These are phyloP conservation scores for Prototheca wickerhamii DNA, from an alignment of 163 green algal genomes.

Conservation along the genomic window DNA sequence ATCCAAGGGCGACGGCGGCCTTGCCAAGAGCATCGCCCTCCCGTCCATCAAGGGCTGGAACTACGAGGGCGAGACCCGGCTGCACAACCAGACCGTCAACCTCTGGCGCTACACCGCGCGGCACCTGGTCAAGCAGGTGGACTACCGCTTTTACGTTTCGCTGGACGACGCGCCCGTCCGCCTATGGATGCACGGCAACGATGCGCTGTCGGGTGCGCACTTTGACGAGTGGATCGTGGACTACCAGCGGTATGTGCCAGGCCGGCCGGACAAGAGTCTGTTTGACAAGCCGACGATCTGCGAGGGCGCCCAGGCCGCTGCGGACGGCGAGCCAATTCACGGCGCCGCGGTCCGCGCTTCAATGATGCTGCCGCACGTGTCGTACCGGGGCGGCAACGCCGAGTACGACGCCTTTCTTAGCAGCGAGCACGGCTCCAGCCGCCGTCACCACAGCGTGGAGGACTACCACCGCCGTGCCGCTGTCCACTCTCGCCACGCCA, in stretches of 20 bases:
- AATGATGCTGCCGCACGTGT: slow-evolving; percentile 20
- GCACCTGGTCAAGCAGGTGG: slow-evolving; percentile 26
- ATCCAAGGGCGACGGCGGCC: background rate
- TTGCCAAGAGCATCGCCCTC: slow-evolving; percentile 16
- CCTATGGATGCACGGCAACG: slow-evolving; percentile 40
- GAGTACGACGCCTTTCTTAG: slow-evolving; percentile 37
- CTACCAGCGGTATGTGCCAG: slow-evolving; percentile 27
- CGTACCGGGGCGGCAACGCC: slow-evolving; percentile 16
- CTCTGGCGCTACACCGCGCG: slow-evolving; percentile 40
- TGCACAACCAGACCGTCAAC: slow-evolving; percentile 20
- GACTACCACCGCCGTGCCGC: slow-evolving; percentile 21
- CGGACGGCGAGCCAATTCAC: background rate
- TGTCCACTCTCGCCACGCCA: slow-evolving; percentile 16
- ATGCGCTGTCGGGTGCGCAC: slow-evolving; percentile 36
- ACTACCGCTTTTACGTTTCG: slow-evolving; percentile 31
- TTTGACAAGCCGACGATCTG: slow-evolving; percentile 32
- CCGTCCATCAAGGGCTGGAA: slow-evolving; percentile 42
- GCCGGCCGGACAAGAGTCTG: slow-evolving; percentile 5
- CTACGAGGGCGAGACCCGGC: slow-evolving; percentile 22
- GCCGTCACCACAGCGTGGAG: slow-evolving; percentile 7
- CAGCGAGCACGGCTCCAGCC: slow-evolving; percentile 9
- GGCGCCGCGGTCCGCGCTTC: slow-evolving; percentile 19
- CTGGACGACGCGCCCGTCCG: slow-evolving; percentile 24
- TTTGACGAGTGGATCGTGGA: slow-evolving; percentile 46
- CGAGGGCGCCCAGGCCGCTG: background rate